A percentile compares a stretch with the other conserved stretches of the same genome.
Conservation (phyloP, 2,329 filamentous ascomycete species). For the Ophiocordyceps unilateralis region DNA sequence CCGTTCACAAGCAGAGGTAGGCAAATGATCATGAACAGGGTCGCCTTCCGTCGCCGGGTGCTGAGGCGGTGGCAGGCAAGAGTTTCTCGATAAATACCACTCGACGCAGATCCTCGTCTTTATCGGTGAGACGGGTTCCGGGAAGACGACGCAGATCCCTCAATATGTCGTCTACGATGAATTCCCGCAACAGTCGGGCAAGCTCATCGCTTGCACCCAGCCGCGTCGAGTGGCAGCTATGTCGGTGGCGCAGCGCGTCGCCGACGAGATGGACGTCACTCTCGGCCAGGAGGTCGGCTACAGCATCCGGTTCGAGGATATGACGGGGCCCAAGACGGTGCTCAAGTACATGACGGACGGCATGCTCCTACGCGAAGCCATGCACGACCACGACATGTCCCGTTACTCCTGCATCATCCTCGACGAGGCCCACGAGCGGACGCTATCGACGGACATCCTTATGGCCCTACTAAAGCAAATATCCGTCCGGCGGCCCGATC, state of each 20-base stretch:
- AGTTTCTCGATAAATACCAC: constrained; percentile 89
- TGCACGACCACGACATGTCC: constrained; percentile 82
- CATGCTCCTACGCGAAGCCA: constrained; percentile 91
- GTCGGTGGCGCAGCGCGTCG: constrained; percentile 96
- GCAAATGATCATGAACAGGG: constrained; percentile 7
- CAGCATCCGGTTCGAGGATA: constrained; percentile 97
- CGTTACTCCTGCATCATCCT: constrained; percentile 97
- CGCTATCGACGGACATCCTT: constrained; percentile 88
- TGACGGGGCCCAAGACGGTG: constrained; percentile 71
- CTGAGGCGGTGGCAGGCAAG: constrained; percentile 37
- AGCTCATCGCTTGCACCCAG: constrained; percentile 94
- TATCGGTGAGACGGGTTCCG: constrained; percentile 96
- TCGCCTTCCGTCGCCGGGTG: background rate
- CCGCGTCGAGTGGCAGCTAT: constrained; percentile 95
- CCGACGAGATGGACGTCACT: constrained; percentile 85
- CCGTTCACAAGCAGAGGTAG: constrained; percentile 78
- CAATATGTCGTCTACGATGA: constrained; percentile 98
- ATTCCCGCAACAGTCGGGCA: constrained; percentile 66
- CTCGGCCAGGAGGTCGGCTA: constrained; percentile 94
- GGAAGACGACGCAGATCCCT: constrained; percentile 97
- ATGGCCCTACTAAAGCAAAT: constrained; percentile 95
- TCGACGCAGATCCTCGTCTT: constrained; percentile 92
- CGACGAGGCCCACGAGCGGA: constrained; percentile 96
- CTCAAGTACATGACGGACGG: constrained; percentile 99
- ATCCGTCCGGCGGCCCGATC: constrained; percentile 60